A percentile compares a stretch with the other conserved stretches of the same genome.
Conservation (phyloP, 768 basidiomycete species). For the Panaeolus cyanescens region DNA sequence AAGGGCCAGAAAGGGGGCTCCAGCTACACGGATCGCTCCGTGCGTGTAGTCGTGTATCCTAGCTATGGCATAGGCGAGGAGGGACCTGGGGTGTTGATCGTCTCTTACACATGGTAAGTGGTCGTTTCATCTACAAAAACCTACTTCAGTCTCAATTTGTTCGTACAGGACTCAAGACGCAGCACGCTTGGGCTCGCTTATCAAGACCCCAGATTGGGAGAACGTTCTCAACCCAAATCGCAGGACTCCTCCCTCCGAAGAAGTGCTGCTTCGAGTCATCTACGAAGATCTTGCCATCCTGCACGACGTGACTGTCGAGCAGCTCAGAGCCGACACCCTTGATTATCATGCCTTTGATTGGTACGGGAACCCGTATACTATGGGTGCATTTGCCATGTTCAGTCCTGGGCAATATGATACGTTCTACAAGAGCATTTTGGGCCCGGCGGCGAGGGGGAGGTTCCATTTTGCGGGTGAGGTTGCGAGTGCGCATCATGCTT, state of each 20-base stretch:
- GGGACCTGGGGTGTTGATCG: conserved; percentile 32
- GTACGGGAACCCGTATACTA: conserved; percentile 19
- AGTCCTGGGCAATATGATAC: conserved; percentile 26
- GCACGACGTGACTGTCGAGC: conserved; percentile 22
- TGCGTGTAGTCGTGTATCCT: too few species aligned
- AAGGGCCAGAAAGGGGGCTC: conserved; percentile 25
- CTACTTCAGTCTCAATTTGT: too few species aligned
- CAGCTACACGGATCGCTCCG: conserved; percentile 41
- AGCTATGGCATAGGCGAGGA: conserved; percentile 39
- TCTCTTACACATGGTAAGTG: conserved; percentile 44
- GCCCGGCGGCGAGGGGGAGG: conserved; percentile 18
- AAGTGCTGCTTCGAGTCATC: conserved; percentile 28
- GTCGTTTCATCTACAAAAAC: too few species aligned
- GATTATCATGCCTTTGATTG: conserved; percentile 39
- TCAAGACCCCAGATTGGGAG: conserved; percentile 14
- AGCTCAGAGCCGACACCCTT: conserved; percentile 20
- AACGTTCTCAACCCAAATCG: too few species aligned
- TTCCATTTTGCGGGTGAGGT: conserved; percentile 36
- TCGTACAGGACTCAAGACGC: conserved; percentile 43
- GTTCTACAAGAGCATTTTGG: conserved; percentile 19
- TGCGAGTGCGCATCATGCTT: conserved; percentile 25
- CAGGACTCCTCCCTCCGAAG: too few species aligned
- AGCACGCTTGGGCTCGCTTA: conserved; percentile 34
- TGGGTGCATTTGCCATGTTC: conserved; percentile 24
- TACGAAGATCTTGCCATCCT: conserved; percentile 30